Evolutionary conservation across 495 filamentous ascomycete genomes (phyloP).

Genomic region (Amorphotheca resinae): DNA sequence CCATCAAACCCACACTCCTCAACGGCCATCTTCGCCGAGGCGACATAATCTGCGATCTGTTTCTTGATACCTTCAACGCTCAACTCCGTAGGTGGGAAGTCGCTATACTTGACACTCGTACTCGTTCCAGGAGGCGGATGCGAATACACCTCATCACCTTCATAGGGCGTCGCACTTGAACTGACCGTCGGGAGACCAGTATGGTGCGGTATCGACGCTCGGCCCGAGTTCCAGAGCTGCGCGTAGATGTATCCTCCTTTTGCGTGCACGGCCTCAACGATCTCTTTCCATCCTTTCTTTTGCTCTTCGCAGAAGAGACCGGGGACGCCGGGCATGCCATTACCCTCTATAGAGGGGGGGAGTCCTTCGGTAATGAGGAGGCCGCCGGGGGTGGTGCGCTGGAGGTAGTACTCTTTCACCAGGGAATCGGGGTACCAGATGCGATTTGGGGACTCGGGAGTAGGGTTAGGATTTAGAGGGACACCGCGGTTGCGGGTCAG

Average conservation of each 20-base stretch:
- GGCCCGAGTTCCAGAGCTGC: slow-evolving; percentile 41
- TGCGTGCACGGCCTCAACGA: slow-evolving; percentile 39
- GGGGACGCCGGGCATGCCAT: slow-evolving; percentile 36
- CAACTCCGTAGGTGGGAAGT: too few species aligned
- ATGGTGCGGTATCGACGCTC: slow-evolving; percentile 34
- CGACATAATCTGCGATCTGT: slow-evolving; percentile 25
- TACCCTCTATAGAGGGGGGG: slow-evolving; percentile 36
- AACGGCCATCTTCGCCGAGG: slow-evolving; percentile 26
- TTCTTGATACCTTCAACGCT: slow-evolving; percentile 32
- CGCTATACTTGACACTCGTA: too few species aligned
- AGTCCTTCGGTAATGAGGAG: slow-evolving; percentile 44
- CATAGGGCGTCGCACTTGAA: slow-evolving; percentile 9
- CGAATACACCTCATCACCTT: slow-evolving; percentile 8
- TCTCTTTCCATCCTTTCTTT: slow-evolving; percentile 34
- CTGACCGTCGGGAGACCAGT: slow-evolving; percentile 22
- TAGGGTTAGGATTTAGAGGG: slow-evolving; percentile 9
- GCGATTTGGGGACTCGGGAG: slow-evolving; percentile 8
- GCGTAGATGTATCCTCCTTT: slow-evolving; percentile 40
- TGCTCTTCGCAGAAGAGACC: slow-evolving; percentile 38
- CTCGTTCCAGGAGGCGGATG: slow-evolving; percentile 14
- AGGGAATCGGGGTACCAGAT: slow-evolving; percentile 29
- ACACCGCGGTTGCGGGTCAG: slow-evolving; percentile 41
- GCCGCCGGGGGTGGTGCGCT: slow-evolving; percentile 40
- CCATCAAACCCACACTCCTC: slow-evolving; percentile 39
- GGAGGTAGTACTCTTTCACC: slow-evolving; percentile 41